Conservation (phyloP, 345 rosid species). For the Dipteronia dyeriana region DNA sequence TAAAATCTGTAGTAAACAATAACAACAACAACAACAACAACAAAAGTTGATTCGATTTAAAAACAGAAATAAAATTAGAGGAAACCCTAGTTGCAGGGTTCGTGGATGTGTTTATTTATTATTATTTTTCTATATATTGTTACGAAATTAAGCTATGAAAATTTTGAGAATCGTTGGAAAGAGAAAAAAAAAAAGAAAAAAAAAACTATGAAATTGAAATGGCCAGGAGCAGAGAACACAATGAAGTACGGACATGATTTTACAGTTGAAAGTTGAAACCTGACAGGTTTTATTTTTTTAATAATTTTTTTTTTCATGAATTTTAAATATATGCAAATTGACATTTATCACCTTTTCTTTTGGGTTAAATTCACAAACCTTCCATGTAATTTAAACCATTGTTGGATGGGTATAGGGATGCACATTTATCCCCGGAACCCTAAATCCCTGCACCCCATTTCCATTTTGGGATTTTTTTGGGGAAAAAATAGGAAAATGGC, state of each 20-base stretch:
- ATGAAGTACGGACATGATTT: neutral
- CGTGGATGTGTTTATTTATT: neutral
- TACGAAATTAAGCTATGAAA: neutral
- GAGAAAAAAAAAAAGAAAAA: neutral
- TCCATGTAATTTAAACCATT: too few species aligned
- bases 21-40: neutral
- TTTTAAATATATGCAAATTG: too few species aligned
- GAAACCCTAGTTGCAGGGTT: slow-evolving; percentile 12
- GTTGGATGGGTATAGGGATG: too few species aligned
- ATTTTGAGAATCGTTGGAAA: neutral
- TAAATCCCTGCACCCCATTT: too few species aligned
- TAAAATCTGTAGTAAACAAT: neutral
- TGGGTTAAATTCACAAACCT: too few species aligned
- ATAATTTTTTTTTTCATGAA: too few species aligned
- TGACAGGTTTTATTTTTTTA: neutral
- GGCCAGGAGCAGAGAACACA: neutral
- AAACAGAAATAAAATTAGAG: neutral
- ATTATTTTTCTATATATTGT: too few species aligned
- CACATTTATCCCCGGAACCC: too few species aligned
- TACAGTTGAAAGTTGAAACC: slow-evolving; percentile 1
- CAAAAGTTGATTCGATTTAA: neutral
- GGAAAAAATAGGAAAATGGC: too few species aligned
- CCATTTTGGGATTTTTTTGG: too few species aligned
- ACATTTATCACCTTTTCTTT: too few species aligned
- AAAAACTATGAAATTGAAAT: neutral